Evolutionary conservation across 257 asterid genomes (phyloP).

Genomic region (Ilex aquifolium): DNA sequence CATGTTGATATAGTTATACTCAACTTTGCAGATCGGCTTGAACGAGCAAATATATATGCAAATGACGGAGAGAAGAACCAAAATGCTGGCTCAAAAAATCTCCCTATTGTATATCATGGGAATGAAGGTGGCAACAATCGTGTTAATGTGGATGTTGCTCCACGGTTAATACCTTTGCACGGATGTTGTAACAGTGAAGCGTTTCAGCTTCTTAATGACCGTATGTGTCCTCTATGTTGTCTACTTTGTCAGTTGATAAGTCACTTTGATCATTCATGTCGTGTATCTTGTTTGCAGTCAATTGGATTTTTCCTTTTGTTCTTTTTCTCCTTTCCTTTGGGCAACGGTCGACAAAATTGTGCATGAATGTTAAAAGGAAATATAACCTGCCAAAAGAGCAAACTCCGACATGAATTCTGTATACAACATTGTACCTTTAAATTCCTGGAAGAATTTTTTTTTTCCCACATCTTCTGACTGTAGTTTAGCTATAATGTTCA

Average conservation of each 20-base stretch:
- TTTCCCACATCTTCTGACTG: no score
- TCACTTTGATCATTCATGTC: not conserved
- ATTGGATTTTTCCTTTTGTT: not conserved
- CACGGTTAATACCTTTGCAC: slow-evolving; percentile 49
- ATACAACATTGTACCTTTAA: no score
- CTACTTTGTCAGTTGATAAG: no score
- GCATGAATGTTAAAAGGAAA: no score
- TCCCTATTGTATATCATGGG: slow-evolving; percentile 44
- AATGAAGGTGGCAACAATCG: slow-evolving; percentile 46
- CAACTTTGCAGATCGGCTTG: slow-evolving; percentile 55
- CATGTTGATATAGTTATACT: not conserved
- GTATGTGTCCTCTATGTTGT: slow-evolving; percentile 34
- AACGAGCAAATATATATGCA: slow-evolving; percentile 49
- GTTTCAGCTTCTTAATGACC: slow-evolving; percentile 59
- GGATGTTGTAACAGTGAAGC: slow-evolving; percentile 77
- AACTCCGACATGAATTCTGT: no score
- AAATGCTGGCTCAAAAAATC: slow-evolving; percentile 34
- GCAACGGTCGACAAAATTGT: no score
- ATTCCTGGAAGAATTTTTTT: no score
- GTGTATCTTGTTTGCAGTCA: slow-evolving; percentile 12
- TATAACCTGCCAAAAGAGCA: no score
- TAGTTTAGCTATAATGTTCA: no score
- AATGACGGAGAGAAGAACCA: slow-evolving; percentile 70
- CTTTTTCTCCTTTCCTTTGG: no score
- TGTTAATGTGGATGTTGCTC: slow-evolving; percentile 33